Percentiles rank a stretch among this genome's conserved stretches.
phyloP scores from a whole-genome alignment of 176 grass and related monocot species.

The Musa itinerans region DNA sequence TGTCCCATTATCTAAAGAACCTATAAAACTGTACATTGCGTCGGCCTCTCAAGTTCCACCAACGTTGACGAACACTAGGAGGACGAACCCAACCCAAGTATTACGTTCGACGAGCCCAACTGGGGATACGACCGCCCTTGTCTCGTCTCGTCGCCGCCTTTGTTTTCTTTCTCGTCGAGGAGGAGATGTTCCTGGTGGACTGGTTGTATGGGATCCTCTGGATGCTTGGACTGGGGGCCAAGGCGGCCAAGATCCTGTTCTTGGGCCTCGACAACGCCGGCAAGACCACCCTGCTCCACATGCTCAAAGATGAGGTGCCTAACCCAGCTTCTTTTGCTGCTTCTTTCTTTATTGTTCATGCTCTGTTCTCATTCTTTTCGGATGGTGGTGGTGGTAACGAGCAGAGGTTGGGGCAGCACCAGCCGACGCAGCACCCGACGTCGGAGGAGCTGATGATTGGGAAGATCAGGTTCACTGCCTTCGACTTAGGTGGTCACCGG shows the following conservation, averaged over 20 bases:
- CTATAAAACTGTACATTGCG: too few relatives aligned
- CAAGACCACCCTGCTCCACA: constrained; percentile 5
- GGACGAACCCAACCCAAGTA: too few relatives aligned
- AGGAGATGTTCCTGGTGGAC: constrained; percentile 1
- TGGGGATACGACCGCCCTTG: too few relatives aligned
- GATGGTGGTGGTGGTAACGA: background rate
- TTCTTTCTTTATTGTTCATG: background rate
- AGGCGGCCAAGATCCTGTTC: constrained; percentile 11
- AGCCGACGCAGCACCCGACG: constrained; percentile 8
- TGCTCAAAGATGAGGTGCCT: constrained; percentile 4
- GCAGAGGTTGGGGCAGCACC: constrained; percentile 6
- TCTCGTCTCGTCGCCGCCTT: background rate
- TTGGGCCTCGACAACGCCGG: constrained; percentile 9
- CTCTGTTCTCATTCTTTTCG: background rate
- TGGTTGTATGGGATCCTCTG: constrained; percentile 1
- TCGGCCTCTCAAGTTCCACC: too few relatives aligned
- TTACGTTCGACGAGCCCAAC: too few relatives aligned
- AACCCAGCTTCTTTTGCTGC: too few relatives aligned
- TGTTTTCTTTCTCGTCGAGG: background rate
- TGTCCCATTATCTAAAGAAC: too few relatives aligned
- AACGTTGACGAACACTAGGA: too few relatives aligned
- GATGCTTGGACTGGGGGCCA: background rate
- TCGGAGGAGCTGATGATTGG: background rate
- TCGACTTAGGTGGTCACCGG: constrained; percentile 3
- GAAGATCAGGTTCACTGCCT: constrained; percentile 3